phyloP scores from a whole-genome alignment of 441 rosid species.

The Syzygium syzygioides region DNA sequence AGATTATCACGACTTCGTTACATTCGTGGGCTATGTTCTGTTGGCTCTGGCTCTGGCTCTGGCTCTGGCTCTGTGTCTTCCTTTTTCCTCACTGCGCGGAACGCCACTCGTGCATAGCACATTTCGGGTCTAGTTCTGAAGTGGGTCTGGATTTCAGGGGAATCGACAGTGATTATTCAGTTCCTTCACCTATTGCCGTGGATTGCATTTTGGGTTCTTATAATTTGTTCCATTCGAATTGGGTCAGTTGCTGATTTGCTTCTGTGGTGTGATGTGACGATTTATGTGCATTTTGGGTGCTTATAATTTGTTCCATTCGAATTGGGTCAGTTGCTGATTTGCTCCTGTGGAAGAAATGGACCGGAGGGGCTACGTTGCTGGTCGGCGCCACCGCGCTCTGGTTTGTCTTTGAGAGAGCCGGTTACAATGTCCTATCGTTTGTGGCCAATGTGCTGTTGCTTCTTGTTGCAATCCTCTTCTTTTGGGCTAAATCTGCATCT shows the following conservation, averaged over 20 bases:
- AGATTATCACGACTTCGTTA: not conserved
- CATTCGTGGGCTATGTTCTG: not conserved
- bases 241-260: slow-evolving; percentile 52
- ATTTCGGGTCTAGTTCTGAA: not conserved
- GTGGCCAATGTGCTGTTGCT: slow-evolving; percentile 54
- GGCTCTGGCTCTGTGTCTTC: not conserved
- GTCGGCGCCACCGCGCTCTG: slow-evolving; percentile 49
- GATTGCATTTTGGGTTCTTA: not conserved
- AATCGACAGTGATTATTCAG: not conserved
- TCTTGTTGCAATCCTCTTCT: slow-evolving; percentile 66
- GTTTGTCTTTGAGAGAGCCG: slow-evolving; percentile 64
- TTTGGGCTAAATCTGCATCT: slow-evolving; percentile 95
- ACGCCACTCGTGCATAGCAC: not conserved
- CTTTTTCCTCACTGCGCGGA: not conserved
- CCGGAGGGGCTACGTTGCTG: slow-evolving; percentile 35
- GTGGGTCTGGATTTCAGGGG: not conserved
- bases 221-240: not conserved
- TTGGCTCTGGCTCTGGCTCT: not conserved
- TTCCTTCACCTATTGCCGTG: not conserved
- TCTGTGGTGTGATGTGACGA: not conserved
- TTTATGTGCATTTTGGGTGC: not conserved
- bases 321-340: slow-evolving; percentile 51
- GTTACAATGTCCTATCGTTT: slow-evolving; percentile 58
- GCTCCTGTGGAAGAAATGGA: slow-evolving; percentile 61
- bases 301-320: not conserved